Evolutionary conservation across 2,329 filamentous ascomycete species (phyloP), one percentile per base, ranked within the genome.

Genomic region (Fusarium beomiforme): DNA sequence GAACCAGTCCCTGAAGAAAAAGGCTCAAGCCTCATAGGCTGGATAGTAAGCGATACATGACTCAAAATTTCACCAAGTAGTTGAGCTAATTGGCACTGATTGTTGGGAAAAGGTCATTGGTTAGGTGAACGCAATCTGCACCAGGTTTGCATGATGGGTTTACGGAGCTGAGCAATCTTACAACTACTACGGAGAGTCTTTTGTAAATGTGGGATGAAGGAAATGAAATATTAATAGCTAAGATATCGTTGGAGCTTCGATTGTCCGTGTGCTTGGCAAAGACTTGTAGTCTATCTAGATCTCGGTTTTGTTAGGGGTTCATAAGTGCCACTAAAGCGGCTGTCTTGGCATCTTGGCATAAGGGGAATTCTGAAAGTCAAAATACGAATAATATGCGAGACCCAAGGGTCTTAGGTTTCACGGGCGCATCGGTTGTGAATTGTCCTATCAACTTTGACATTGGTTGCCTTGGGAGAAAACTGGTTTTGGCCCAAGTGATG

Each of bases 321-420:
- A n/a, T 55, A 55, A 6, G 2, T 44, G 17, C 13, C 8, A 17
- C 8, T 9, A 19, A n/a, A 1, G 23, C 17, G 4, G 3, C 8
- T 4, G 21, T 9, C 51, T 46, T 24, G 37, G 26, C 17, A n/a
- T 12, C 51, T 46, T 34, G 37, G 39, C 17, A 26, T 21, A n/a
- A 4, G 21, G 8, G 6, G 19, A n/a, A 11, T 24, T 12, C 19
- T 9, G 12, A n/a, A 24, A 34, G 21, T 12, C 17, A 31, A 21
- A 55, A 55, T 55, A 55, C 53, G 53, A 55, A 55, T 47, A 55
- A 21, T 47, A 9, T 33, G 17, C 29, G 39, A 46, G 21, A 47
- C 31, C 29, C 5, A n/a, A 11, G 24, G 29, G 21, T 1, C 39
- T 19, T 47, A 3, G 21, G 11, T 34, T 47, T 13, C 12, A 23